Percentiles rank a stretch among this genome's conserved stretches.
These are phyloP conservation scores for Macaranga tanarius DNA, from an alignment of 441 rosid genomes.

Conservation along the genomic window DNA sequence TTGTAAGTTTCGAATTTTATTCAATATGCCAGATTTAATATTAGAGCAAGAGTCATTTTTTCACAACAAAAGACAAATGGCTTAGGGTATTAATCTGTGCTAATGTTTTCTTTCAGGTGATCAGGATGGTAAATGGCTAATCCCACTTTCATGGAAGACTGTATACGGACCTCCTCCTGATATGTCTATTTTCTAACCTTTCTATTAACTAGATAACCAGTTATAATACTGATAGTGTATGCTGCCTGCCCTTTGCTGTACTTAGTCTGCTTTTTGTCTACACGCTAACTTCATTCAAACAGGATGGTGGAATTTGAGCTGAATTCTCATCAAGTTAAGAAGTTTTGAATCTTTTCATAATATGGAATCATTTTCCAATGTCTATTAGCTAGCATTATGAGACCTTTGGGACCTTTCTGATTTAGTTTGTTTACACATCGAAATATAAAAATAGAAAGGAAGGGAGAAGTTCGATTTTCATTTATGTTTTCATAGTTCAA, in stretches of 20 bases:
- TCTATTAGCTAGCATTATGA: too few relatives aligned
- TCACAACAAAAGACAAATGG: background rate
- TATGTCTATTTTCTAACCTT: constrained; percentile 63
- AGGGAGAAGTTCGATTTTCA: too few relatives aligned
- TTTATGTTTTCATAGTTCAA: too few relatives aligned
- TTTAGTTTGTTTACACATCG: too few relatives aligned
- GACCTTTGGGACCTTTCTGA: too few relatives aligned
- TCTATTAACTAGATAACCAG: background rate
- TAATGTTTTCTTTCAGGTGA: constrained; percentile 42
- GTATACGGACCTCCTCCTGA: constrained; percentile 90
- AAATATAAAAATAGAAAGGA: too few relatives aligned
- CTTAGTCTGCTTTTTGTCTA: background rate
- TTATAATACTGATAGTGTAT: background rate
- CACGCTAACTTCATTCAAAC: too few relatives aligned
- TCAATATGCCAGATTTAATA: background rate
- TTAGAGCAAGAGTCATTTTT: background rate
- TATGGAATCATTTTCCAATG: too few relatives aligned
- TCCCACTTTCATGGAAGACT: constrained; percentile 81
- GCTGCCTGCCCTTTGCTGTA: background rate
- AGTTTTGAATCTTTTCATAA: too few relatives aligned
- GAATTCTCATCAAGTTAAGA: too few relatives aligned
- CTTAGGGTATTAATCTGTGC: constrained; percentile 8
- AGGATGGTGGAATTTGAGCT: too few relatives aligned
- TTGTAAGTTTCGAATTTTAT: background rate
- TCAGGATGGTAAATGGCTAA: constrained; percentile 50